Evolutionary conservation across 2,329 filamentous ascomycete genomes (phyloP).

Genomic region (Monilinia fructigena): DNA sequence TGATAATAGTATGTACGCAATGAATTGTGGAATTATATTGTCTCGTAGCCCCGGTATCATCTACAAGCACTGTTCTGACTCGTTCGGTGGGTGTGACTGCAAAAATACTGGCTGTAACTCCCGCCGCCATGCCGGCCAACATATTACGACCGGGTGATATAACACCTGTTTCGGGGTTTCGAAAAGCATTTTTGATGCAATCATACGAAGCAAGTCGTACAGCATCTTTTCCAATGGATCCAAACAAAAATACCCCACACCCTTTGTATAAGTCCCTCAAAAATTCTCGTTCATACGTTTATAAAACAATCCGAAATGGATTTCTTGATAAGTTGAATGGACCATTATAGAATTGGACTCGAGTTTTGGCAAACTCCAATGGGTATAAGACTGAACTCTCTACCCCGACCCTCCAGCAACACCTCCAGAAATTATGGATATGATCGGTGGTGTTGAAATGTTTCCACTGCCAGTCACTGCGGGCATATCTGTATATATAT

Average conservation of each 20-base stretch:
- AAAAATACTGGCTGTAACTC: constrained; percentile 59
- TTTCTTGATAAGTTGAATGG: constrained; percentile 49
- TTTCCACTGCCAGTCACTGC: constrained; percentile 12
- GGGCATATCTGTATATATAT: neutral
- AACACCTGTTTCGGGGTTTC: constrained; percentile 54
- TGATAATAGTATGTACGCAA: constrained; percentile 41
- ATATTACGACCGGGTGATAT: constrained; percentile 57
- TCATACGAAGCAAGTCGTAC: constrained; percentile 67
- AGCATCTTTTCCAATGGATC: constrained; percentile 57
- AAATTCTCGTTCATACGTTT: constrained; percentile 57
- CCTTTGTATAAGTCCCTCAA: constrained; percentile 49
- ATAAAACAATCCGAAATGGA: constrained; percentile 55
- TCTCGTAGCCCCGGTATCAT: constrained; percentile 30
- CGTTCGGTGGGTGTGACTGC: constrained; percentile 67
- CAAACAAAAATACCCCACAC: constrained; percentile 31
- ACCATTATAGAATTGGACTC: constrained; percentile 53
- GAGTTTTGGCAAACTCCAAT: constrained; percentile 67
- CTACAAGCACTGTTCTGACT: constrained; percentile 62
- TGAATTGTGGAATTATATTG: constrained; percentile 40
- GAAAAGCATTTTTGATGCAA: constrained; percentile 62
- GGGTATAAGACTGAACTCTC: constrained; percentile 47
- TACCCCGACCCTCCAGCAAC: constrained; percentile 30
- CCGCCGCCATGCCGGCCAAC: constrained; percentile 63
- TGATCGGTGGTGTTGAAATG: constrained; percentile 24
- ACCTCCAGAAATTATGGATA: constrained; percentile 35